Conservation (phyloP, 2,329 filamentous ascomycete genomes). For the Iodosphaeria phyllophila region DNA sequence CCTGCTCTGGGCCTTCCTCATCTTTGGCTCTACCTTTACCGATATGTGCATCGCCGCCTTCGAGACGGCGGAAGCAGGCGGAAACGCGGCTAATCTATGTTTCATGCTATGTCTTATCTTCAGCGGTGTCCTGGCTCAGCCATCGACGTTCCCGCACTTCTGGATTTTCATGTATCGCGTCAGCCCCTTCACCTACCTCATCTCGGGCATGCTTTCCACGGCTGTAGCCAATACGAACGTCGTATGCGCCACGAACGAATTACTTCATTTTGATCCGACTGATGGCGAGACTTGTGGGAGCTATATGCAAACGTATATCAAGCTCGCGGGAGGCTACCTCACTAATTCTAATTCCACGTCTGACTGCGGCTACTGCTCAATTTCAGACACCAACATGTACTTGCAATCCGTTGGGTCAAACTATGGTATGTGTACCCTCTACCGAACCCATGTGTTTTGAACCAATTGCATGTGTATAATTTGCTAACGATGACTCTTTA, state of each 20-base stretch:
- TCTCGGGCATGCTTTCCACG: slow-evolving; percentile 42
- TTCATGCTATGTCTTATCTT: slow-evolving; percentile 57
- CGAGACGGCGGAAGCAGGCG: slow-evolving; percentile 51
- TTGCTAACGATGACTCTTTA: not conserved
- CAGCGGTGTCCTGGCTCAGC: slow-evolving; percentile 49
- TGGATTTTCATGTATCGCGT: slow-evolving; percentile 60
- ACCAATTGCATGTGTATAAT: not conserved
- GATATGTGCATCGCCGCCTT: slow-evolving; percentile 57
- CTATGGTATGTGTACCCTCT: slow-evolving; percentile 12
- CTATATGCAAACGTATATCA: slow-evolving; percentile 31
- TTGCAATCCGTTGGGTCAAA: slow-evolving; percentile 18
- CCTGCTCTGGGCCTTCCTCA: slow-evolving; percentile 51
- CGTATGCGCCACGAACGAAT: slow-evolving; percentile 42
- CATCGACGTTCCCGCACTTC: slow-evolving; percentile 41
- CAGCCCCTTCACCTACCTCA: slow-evolving; percentile 54
- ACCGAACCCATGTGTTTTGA: not conserved
- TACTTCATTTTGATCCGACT: slow-evolving; percentile 38
- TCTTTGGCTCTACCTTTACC: slow-evolving; percentile 65
- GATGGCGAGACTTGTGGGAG: slow-evolving; percentile 29
- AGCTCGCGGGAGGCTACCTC: slow-evolving; percentile 20
- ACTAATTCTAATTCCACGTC: slow-evolving; percentile 19
- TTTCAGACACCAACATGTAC: slow-evolving; percentile 15
- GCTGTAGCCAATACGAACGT: slow-evolving; percentile 40
- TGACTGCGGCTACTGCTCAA: slow-evolving; percentile 21
- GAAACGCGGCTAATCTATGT: slow-evolving; percentile 53